Percentiles rank a stretch among this genome's conserved stretches.
phyloP scores from a whole-genome alignment of 306 rosid genomes.

The Senna tora region DNA sequence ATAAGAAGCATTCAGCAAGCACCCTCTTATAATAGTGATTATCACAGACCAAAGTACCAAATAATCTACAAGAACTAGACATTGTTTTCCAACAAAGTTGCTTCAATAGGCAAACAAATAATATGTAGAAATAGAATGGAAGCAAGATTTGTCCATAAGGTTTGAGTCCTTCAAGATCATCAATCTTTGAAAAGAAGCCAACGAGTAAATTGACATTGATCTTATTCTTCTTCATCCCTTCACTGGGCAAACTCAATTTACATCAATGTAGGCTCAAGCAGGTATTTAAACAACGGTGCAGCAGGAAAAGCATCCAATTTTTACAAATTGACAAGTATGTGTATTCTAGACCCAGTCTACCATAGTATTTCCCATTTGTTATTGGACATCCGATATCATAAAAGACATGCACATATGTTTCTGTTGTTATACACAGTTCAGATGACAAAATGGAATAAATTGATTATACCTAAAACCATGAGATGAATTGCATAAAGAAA shows the following conservation, averaged over 20 bases:
- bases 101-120: not conserved
- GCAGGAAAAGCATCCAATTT: not conserved
- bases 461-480: not conserved
- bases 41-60: not conserved
- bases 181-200: constrained; percentile 10
- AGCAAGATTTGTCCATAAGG: not conserved
- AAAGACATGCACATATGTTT: constrained; percentile 1
- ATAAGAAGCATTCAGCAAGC: constrained; percentile 20
- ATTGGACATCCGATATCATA: not conserved
- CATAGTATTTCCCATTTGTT: not conserved
- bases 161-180: not conserved
- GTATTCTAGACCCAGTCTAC: not conserved
- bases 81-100: not conserved
- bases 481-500: constrained; percentile 16
- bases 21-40: constrained; percentile 20
- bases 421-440: not conserved
- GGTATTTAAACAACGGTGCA: not conserved
- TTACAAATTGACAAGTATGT: not conserved
- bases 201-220: not conserved
- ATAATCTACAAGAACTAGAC: not conserved
- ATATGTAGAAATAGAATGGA: not conserved
- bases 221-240: not conserved
- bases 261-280: not conserved
- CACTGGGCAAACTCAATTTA: not conserved
- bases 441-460: not conserved